These are phyloP conservation scores for Aspergillus bertholletiae DNA, from an alignment of 495 filamentous ascomycete genomes.

Conservation along the genomic window DNA sequence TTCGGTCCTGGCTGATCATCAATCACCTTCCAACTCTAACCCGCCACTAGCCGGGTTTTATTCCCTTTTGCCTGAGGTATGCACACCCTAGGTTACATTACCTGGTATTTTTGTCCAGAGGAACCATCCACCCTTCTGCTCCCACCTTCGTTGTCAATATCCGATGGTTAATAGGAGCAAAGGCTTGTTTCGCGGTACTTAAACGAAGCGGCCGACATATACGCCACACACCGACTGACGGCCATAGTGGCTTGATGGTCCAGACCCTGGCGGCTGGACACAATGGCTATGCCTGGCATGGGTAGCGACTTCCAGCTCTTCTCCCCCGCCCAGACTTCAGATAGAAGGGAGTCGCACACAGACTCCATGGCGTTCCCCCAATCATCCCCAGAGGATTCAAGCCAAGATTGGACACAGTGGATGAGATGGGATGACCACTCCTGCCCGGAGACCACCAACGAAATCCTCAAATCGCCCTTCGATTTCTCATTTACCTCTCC, in stretches of 20 bases:
- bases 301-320: conserved; percentile 42
- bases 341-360: conserved; percentile 21
- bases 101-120: not conserved
- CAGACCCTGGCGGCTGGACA: conserved; percentile 14
- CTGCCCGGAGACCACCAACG: conserved; percentile 24
- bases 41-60: conserved; percentile 7
- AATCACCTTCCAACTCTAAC: conserved; percentile 4
- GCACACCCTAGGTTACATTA: conserved; percentile 1
- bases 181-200: not conserved
- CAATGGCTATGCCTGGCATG: conserved; percentile 28
- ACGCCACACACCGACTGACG: not conserved
- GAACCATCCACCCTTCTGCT: not conserved
- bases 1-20: conserved; percentile 6
- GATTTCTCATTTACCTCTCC: conserved; percentile 30
- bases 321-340: conserved; percentile 24
- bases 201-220: not conserved
- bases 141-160: not conserved
- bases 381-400: conserved; percentile 23
- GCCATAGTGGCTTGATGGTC: conserved; percentile 14
- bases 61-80: conserved; percentile 7
- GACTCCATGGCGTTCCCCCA: conserved; percentile 14
- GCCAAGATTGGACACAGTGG: conserved; percentile 48
- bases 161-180: not conserved
- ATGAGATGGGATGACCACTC: conserved; percentile 49
- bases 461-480: conserved; percentile 21